Percentiles rank a stretch among this genome's conserved stretches.
phyloP scores from a whole-genome alignment of 129 eudicot species.

The Chrysanthemum lavandulifolium region DNA sequence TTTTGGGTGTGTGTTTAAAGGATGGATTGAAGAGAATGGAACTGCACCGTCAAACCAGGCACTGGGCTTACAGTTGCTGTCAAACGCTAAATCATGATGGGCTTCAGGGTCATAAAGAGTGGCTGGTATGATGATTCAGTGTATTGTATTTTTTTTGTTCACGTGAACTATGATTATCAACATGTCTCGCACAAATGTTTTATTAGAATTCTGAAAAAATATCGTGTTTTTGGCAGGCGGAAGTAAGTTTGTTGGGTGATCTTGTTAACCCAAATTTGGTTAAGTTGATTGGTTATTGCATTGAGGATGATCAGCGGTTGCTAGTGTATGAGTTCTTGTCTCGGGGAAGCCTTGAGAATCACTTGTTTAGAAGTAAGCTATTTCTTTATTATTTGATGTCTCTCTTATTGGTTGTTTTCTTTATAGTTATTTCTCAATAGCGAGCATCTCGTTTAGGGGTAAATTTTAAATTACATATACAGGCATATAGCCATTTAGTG shows the following conservation, averaged over 20 bases:
- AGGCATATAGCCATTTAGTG: no score
- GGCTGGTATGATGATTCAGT: slow-evolving; percentile 69
- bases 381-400: not conserved
- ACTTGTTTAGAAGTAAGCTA: slow-evolving; percentile 74
- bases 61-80: slow-evolving; percentile 98
- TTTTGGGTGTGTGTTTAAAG: slow-evolving; percentile 91
- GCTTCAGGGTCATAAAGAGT: slow-evolving; percentile 97
- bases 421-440: not conserved
- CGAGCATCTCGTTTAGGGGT: not conserved
- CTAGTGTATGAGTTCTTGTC: slow-evolving; percentile 93
- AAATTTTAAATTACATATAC: no score
- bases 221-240: slow-evolving; percentile 56
- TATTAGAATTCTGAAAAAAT: slow-evolving; percentile 5
- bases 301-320: slow-evolving; percentile 94
- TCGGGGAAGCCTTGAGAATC: slow-evolving; percentile 97
- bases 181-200: not conserved
- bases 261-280: slow-evolving; percentile 92
- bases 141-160: not conserved
- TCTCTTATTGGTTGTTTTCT: not conserved
- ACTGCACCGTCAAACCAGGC: slow-evolving; percentile 95
- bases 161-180: not conserved
- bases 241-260: slow-evolving; percentile 85
- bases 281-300: slow-evolving; percentile 91
- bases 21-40: slow-evolving; percentile 97
- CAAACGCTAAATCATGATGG: slow-evolving; percentile 96